A percentile compares a stretch with the other conserved stretches of the same genome.
Conservation (phyloP, 2,329 filamentous ascomycete genomes). For the Verticillium klebahnii region DNA sequence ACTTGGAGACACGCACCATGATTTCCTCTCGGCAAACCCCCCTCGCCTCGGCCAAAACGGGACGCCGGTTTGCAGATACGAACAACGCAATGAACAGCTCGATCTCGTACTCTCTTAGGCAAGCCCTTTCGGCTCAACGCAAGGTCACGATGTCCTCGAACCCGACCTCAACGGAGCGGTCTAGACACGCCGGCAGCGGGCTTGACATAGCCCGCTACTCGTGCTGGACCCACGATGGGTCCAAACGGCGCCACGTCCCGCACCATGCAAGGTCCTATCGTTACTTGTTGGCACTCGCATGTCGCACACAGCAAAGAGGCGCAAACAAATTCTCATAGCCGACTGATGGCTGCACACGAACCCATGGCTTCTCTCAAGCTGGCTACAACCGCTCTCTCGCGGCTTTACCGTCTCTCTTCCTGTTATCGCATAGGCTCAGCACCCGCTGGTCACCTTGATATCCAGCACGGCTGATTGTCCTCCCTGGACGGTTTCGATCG, state of each 20-base stretch:
- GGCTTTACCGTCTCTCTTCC: not conserved
- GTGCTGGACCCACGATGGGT: not conserved
- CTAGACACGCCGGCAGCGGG: not conserved
- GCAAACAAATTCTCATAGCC: not conserved
- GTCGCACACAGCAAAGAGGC: not conserved
- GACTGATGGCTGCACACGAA: not conserved
- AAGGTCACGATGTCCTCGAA: not conserved
- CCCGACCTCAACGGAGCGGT: not conserved
- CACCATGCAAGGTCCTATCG: not conserved
- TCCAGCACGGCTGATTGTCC: slow-evolving; percentile 51
- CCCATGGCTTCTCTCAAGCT: not conserved
- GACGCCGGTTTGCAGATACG: not conserved
- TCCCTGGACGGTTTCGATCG: slow-evolving; percentile 44
- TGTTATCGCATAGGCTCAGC: slow-evolving; percentile 18
- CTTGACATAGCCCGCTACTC: not conserved
- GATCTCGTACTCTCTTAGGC: not conserved
- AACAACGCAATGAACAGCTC: not conserved
- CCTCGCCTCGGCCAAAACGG: not conserved
- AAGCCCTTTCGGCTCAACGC: not conserved
- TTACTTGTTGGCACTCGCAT: not conserved
- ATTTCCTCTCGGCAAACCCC: not conserved
- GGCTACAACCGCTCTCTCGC: not conserved
- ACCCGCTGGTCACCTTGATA: slow-evolving; percentile 43
- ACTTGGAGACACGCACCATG: not conserved
- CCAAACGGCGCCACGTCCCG: not conserved